Percentiles rank a stretch among this genome's conserved stretches.
These are phyloP conservation scores for Fusarium ambrosium DNA, from an alignment of 2,329 filamentous ascomycete species.

Conservation along the genomic window DNA sequence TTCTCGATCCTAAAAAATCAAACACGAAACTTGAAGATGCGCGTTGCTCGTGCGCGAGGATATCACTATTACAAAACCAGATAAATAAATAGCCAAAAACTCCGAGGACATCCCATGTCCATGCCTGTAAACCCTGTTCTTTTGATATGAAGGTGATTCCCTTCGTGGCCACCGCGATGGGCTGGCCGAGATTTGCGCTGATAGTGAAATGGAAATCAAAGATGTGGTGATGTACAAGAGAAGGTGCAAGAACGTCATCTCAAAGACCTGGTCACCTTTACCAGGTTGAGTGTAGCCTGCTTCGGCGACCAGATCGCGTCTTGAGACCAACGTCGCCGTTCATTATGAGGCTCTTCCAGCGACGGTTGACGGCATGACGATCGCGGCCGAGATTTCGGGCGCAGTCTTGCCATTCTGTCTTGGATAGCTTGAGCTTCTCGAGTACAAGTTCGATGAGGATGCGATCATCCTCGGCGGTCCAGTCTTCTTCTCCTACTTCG, in stretches of 20 bases:
- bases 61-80: slow-evolving; percentile 44
- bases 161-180: slow-evolving; percentile 20
- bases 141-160: slow-evolving; percentile 20
- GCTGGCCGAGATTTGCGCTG: slow-evolving; percentile 35
- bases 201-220: slow-evolving; percentile 17
- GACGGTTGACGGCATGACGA: slow-evolving; percentile 66
- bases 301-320: slow-evolving; percentile 58
- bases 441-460: slow-evolving; percentile 76
- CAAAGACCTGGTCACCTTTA: slow-evolving; percentile 50
- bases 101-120: slow-evolving; percentile 37
- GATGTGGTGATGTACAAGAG: slow-evolving; percentile 31
- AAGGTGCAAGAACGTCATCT: slow-evolving; percentile 12
- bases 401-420: slow-evolving; percentile 77
- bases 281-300: slow-evolving; percentile 69
- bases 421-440: slow-evolving; percentile 74
- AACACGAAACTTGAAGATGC: slow-evolving; percentile 35
- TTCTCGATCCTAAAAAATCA: slow-evolving; percentile 23
- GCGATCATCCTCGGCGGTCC: slow-evolving; percentile 75
- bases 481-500: slow-evolving; percentile 62
- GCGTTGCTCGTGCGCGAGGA: slow-evolving; percentile 35
- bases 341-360: slow-evolving; percentile 74
- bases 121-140: slow-evolving; percentile 36
- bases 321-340: slow-evolving; percentile 73
- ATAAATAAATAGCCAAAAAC: slow-evolving; percentile 33
- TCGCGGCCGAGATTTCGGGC: slow-evolving; percentile 74